These are phyloP conservation scores for Drosera spatulata DNA, from an alignment of 179 eudicot genomes.

Conservation along the genomic window DNA sequence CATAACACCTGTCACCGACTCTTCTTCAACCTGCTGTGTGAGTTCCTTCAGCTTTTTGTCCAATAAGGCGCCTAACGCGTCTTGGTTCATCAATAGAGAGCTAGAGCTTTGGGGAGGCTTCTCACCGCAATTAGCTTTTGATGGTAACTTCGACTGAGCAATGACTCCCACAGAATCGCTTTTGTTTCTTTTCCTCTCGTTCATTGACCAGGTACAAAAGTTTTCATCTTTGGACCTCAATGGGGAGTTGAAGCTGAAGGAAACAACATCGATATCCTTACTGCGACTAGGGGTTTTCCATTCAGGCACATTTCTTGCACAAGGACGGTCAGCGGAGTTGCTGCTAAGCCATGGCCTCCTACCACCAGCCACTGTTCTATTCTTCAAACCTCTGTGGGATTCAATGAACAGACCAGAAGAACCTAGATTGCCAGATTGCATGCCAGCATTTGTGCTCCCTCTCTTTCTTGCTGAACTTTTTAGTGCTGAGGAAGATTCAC, in stretches of 20 bases:
- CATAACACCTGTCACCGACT: slow-evolving; percentile 23
- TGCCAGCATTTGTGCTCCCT: slow-evolving; percentile 23
- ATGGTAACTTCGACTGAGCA: slow-evolving; percentile 9
- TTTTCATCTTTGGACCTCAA: slow-evolving; percentile 21
- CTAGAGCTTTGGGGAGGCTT: slow-evolving; percentile 13
- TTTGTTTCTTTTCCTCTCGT: slow-evolving; percentile 15
- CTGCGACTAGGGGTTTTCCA: slow-evolving; percentile 1
- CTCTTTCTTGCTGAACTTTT: slow-evolving; percentile 32
- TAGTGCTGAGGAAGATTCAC: slow-evolving; percentile 25
- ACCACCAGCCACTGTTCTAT: slow-evolving; percentile 12
- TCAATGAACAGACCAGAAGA: slow-evolving; percentile 18
- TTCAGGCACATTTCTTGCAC: slow-evolving; percentile 11
- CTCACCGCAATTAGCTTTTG: slow-evolving; percentile 17
- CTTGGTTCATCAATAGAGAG: slow-evolving; percentile 34
- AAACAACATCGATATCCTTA: slow-evolving; percentile 25
- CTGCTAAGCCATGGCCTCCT: slow-evolving; percentile 9
- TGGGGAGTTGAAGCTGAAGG: slow-evolving; percentile 45
- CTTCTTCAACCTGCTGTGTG: slow-evolving; percentile 57
- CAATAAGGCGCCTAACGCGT: slow-evolving; percentile 62
- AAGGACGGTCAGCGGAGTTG: slow-evolving; percentile 15
- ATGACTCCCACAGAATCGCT: slow-evolving; percentile 7
- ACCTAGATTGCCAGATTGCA: slow-evolving; percentile 22
- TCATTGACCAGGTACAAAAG: slow-evolving; percentile 11
- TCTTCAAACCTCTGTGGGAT: slow-evolving; percentile 26
- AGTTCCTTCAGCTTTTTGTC: slow-evolving; percentile 71